Evolutionary conservation across 345 rosid genomes (phyloP).

Genomic region (Draba incana): DNA sequence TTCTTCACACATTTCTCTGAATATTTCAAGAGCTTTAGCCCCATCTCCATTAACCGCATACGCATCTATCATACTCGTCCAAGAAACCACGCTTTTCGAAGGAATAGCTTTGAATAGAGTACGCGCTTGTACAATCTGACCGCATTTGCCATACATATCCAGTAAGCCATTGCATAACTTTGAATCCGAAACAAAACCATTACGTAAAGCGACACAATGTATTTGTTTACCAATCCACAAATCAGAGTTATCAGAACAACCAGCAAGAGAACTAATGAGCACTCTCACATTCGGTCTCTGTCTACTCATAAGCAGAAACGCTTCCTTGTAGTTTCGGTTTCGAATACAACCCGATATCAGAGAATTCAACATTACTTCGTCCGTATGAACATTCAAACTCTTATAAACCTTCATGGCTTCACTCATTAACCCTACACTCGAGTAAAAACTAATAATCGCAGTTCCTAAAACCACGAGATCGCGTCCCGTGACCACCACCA

Average conservation of each 20-base stretch:
- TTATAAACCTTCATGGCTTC: conserved; percentile 65
- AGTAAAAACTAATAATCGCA: conserved; percentile 71
- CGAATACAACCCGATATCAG: conserved; percentile 66
- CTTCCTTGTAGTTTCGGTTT: conserved; percentile 58
- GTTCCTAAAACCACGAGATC: conserved; percentile 77
- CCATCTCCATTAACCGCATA: conserved; percentile 73
- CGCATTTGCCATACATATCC: conserved; percentile 83
- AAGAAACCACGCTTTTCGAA: conserved; percentile 62
- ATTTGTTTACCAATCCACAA: conserved; percentile 73
- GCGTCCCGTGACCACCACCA: conserved; percentile 65
- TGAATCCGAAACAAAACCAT: conserved; percentile 54
- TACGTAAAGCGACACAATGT: conserved; percentile 59
- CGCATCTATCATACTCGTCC: conserved; percentile 84
- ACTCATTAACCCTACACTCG: conserved; percentile 48
- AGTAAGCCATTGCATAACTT: conserved; percentile 72
- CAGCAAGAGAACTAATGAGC: conserved; percentile 65
- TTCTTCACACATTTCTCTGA: conserved; percentile 56
- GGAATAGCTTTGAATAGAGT: conserved; percentile 50
- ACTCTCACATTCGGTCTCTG: conserved; percentile 62
- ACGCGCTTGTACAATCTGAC: conserved; percentile 51
- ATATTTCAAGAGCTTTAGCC: conserved; percentile 57
- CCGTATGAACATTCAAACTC: conserved; percentile 44
- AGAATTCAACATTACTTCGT: conserved; percentile 64
- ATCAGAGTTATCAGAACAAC: conserved; percentile 73
- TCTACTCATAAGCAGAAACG: conserved; percentile 50